Evolutionary conservation across 2,329 filamentous ascomycete species (phyloP).

Genomic region (Fusarium beomiforme): DNA sequence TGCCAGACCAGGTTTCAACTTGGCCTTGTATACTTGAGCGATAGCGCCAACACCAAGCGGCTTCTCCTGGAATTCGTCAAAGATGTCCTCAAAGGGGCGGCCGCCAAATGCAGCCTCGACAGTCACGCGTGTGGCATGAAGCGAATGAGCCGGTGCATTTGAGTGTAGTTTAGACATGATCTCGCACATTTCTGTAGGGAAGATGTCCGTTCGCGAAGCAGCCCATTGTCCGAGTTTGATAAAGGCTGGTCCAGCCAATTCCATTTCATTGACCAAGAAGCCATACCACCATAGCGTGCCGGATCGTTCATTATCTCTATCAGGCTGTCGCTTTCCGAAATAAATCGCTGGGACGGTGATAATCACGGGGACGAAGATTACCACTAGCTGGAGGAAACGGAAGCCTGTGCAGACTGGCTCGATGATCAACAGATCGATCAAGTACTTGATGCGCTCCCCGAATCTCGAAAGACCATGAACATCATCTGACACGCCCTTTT

Average conservation of each 20-base stretch:
- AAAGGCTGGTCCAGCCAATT: constrained; percentile 91
- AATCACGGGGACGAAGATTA: constrained; percentile 93
- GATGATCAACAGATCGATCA: constrained; percentile 77
- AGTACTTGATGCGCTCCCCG: constrained; percentile 68
- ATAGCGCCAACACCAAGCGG: constrained; percentile 95
- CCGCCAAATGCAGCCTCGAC: constrained; percentile 85
- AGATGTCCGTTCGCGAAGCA: constrained; percentile 94
- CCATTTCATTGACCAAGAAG: constrained; percentile 89
- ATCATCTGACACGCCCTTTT: constrained; percentile 71
- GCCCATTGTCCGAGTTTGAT: constrained; percentile 99
- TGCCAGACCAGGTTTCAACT: constrained; percentile 82
- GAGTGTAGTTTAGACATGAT: constrained; percentile 97
- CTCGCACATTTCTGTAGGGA: constrained; percentile 89
- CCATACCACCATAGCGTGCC: constrained; percentile 96
- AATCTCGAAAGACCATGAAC: constrained; percentile 68
- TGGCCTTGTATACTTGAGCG: constrained; percentile 97
- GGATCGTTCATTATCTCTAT: constrained; percentile 76
- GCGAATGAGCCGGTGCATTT: constrained; percentile 89
- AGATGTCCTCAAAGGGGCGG: constrained; percentile 86
- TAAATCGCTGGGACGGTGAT: constrained; percentile 81
- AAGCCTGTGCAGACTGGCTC: constrained; percentile 89
- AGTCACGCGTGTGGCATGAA: constrained; percentile 80
- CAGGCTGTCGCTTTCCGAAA: constrained; percentile 72
- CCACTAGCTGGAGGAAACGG: constrained; percentile 85
- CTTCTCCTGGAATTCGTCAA: constrained; percentile 91